Evolutionary conservation across 306 rosid genomes (phyloP), one percentile per base, ranked within the genome.

Genomic region (Ziziphus jujuba): DNA sequence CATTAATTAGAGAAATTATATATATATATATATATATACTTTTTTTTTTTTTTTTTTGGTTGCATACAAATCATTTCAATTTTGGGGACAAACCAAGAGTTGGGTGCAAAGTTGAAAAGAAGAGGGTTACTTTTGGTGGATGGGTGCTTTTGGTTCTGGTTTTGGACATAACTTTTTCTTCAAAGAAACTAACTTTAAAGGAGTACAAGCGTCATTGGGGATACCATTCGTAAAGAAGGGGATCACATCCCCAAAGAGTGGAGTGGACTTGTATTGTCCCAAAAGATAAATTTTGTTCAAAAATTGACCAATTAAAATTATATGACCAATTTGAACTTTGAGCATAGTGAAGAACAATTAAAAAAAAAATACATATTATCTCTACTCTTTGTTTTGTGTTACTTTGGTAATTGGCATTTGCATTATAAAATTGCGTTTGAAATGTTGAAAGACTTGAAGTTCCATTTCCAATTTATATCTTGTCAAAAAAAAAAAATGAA

Each of bases 101-200:
- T 59, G 48, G 47, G 64, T 59, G 36, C 48, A 59, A 59, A 35
- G 47, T 57, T 17, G 63, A 33, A 16, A 35, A 3, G 13, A 31
- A 17, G 56, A 15, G 67, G 38, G 13, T 8, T 47, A 38, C 21
- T 23, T 28, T 64, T 64, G 23, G 57, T 34, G 70, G 31, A 49
- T 50, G 35, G 59, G 22, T 48, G 57, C n/a, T 51, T 64, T 49
- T 64, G 40, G 55, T 16, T 63, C 23, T 13, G 14, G 38, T 28
- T 31, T 31, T 24, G 36, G 61, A 49, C 4, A 11, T 33, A 6
- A 51, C 48, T 38, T 54, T 53, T 22, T 22, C 21, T 19, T 5
- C 19, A 11, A 9, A 65, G 12, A 7, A 19, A 44, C 36, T 43
- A 20, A 6, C 66, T 61, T 61, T 61, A 43, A 23, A 61, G 21